Percentiles rank a stretch among this genome's conserved stretches.
Conservation (phyloP, 805 yeast genomes). For the Priceomyces medius region DNA sequence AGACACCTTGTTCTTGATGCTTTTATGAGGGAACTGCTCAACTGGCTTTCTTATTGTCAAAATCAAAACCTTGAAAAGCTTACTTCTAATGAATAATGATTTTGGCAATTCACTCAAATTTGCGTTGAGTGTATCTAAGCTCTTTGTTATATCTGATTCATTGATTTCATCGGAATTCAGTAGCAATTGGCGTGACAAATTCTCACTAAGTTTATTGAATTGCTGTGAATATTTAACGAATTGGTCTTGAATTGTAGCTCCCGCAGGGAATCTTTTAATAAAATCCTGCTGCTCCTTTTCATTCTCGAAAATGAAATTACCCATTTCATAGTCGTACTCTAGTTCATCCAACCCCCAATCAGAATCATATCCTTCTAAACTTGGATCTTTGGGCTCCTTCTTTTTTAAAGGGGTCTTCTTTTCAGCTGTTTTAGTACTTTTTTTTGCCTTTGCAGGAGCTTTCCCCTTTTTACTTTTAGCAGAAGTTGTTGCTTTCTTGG, state of each 20-base stretch:
- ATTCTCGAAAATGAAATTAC: slow-evolving; percentile 37
- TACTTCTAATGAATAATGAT: slow-evolving; percentile 29
- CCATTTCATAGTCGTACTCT: slow-evolving; percentile 21
- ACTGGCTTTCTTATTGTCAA: slow-evolving; percentile 28
- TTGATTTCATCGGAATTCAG: slow-evolving; percentile 13
- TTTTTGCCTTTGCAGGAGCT: slow-evolving; percentile 8
- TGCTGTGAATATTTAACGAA: slow-evolving; percentile 14
- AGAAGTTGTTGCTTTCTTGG: slow-evolving; percentile 7
- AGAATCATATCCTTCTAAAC: slow-evolving; percentile 26
- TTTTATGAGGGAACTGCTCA: slow-evolving; percentile 15
- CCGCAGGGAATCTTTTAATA: slow-evolving; percentile 22
- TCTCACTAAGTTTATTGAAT: slow-evolving; percentile 16
- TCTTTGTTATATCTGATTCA: slow-evolving; percentile 15
- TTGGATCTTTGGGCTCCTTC: slow-evolving; percentile 10
- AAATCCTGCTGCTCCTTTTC: slow-evolving; percentile 28
- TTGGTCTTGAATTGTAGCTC: slow-evolving; percentile 19
- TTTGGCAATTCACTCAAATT: slow-evolving; percentile 24
- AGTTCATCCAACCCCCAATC: slow-evolving; percentile 48
- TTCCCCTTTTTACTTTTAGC: slow-evolving; percentile 3
- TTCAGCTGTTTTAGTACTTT: slow-evolving; percentile 4
- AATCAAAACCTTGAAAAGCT: slow-evolving; percentile 30
- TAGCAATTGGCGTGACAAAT: slow-evolving; percentile 7
- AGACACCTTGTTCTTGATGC: slow-evolving; percentile 18
- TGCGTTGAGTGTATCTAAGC: slow-evolving; percentile 16
- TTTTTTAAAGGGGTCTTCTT: slow-evolving; percentile 10